Evolutionary conservation across 1,284 basidiomycete species (phyloP), one percentile per base, ranked within the genome.

Genomic region (Laetiporus sulphureus): DNA sequence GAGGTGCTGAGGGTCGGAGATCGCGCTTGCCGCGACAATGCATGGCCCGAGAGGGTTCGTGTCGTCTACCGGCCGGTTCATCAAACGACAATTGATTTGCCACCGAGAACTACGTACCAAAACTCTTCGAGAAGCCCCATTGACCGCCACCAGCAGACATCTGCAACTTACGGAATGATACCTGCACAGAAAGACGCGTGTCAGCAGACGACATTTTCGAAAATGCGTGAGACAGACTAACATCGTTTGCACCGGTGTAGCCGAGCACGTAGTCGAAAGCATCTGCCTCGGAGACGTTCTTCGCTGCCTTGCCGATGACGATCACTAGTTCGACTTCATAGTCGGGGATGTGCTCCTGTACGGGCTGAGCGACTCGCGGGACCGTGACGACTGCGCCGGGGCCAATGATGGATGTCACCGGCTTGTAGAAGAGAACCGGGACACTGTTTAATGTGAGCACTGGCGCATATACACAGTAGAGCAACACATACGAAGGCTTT

Each of bases 281-380:
- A 3, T 91, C 75, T 0, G 68, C 73, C 52, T 85, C 83, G 0
- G 72, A 69, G 6, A 93, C 88, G 54, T 94, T 66, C 65, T 83
- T 87, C 36, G 84, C 83, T 0, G 77, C 59, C 54, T 83, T 86
- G 15, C 88, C 89, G 34, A 95, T 88, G 44, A 95, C 83, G 48
- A 94, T 75, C 27, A 79, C 86, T 11, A 96, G 66, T 55, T 96
- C 92, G 36, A 89, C 83, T 59, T 96, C 92, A 56, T 91, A 95
- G 62, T 96, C 92, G 0, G 88, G 75, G 2, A 83, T 66, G 51
- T 87, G 79, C 36, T 77, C 78, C 18, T 82, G 71, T 2, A 80
- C 71, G 19, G 89, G 89, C 52, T 83, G 76, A 1, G 79, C 77
- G 36, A 72, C 75, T 24, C 64, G 72, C 0, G 89, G 88, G 32